These are phyloP conservation scores for Hirsutella minnesotensis DNA, from an alignment of 2,329 filamentous ascomycete species.

Conservation along the genomic window DNA sequence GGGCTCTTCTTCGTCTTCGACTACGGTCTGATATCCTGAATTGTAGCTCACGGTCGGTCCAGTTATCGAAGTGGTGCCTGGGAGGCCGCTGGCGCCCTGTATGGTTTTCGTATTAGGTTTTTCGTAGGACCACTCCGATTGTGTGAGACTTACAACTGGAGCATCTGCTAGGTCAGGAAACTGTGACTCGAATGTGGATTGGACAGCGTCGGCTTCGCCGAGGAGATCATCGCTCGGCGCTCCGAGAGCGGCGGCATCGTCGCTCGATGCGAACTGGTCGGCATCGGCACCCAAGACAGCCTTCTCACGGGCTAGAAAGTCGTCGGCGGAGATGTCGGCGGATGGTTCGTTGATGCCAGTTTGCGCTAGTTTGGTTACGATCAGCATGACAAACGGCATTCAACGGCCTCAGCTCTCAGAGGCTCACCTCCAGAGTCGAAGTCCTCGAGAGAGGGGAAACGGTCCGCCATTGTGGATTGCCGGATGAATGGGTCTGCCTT, in stretches of 20 bases:
- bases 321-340: conserved; percentile 52
- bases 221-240: conserved; percentile 61
- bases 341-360: conserved; percentile 49
- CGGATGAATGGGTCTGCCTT: too few species aligned
- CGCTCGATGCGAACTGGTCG: conserved; percentile 70
- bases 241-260: conserved; percentile 54
- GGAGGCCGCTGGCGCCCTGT: conserved; percentile 17
- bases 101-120: conserved; percentile 2
- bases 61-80: conserved; percentile 46
- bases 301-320: conserved; percentile 87
- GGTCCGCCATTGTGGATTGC: conserved; percentile 53
- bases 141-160: conserved; percentile 17
- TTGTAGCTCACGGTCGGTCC: conserved; percentile 54
- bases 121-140: background rate
- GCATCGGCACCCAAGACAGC: conserved; percentile 87
- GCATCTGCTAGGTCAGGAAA: conserved; percentile 64
- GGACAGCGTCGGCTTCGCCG: conserved; percentile 46
- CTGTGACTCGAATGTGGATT: conserved; percentile 64
- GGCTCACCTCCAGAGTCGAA: conserved; percentile 53
- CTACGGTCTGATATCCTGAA: conserved; percentile 46
- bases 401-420: background rate
- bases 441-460: conserved; percentile 70
- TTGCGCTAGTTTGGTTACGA: conserved; percentile 41
- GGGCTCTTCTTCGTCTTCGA: conserved; percentile 66
- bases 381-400: background rate